Evolutionary conservation across 2,329 filamentous ascomycete genomes (phyloP), one percentile per base, ranked within the genome.

Genomic region (Verticillium alfalfae): DNA sequence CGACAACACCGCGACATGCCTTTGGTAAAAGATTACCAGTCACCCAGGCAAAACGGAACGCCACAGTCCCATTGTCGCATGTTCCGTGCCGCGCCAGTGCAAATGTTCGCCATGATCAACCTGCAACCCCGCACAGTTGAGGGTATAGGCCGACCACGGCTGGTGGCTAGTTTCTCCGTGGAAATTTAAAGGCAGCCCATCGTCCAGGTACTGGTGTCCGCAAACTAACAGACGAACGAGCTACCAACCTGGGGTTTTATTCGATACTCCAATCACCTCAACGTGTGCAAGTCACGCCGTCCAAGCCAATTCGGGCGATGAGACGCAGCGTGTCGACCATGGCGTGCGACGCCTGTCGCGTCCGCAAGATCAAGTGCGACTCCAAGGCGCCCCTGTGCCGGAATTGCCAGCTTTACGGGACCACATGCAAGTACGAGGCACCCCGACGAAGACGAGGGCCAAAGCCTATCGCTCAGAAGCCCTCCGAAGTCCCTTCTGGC

Each of bases 251-350:
- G n/a, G 12, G 4, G 7, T 49, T 45, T 7, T 49, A n/a, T 12
- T 18, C 41, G 41, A 49, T 18, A 45, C 41, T 18, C n/a, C 45
- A 7, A 5, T 52, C n/a, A 22, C 13, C 18, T 31, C 18, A n/a
- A 10, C 18, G 6, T 52, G 8, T 13, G 12, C 18, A 52, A 12
- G 45, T 13, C 7, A 9, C 18, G n/a, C 2, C 45, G 22, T 22
- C n/a, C n/a, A 22, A 7, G 45, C 12, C 1, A 26, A 12, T 26
- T 18, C 18, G 45, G 18, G n/a, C 56, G 22, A 58, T 31, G 56
- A 58, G 16, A 37, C 56, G 56, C 6, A 58, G 18, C n/a, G 56
- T 58, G 37, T 58, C 57, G 57, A 58, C 26, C 26, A 58, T 58
- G 57, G 57, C 57, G 13, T 58, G 57, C 18, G 57, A 58, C 34